These are phyloP conservation scores for Vitis labrusca DNA, from an alignment of 164 flowering plant genomes.

Conservation along the genomic window DNA sequence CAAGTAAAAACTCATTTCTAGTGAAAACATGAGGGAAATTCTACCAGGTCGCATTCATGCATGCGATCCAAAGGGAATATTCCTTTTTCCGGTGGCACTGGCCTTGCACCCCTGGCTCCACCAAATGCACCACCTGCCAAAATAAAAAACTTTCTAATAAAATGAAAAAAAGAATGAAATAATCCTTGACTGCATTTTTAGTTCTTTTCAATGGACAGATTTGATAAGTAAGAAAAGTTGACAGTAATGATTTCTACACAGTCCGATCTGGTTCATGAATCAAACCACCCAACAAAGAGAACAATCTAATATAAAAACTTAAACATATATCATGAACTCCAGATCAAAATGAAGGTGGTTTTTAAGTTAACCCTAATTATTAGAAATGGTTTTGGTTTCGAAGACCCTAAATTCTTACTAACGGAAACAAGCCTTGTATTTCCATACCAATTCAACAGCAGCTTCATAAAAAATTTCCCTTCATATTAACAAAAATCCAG, in stretches of 20 bases:
- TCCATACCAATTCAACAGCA: no score
- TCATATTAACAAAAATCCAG: neutral
- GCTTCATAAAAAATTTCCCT: neutral
- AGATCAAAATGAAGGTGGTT: neutral
- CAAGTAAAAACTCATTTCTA: neutral
- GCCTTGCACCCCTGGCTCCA: slow-evolving; percentile 81
- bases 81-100: slow-evolving; percentile 95
- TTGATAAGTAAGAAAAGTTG: neutral
- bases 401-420: no score
- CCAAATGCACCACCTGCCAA: slow-evolving; percentile 93
- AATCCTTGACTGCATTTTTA: neutral
- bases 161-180: neutral
- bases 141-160: neutral
- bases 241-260: neutral
- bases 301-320: neutral
- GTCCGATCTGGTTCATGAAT: neutral
- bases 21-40: neutral
- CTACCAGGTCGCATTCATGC: slow-evolving; percentile 88
- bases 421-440: no score
- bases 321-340: no score
- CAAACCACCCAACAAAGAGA: neutral
- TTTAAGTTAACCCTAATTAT: neutral
- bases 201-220: neutral
- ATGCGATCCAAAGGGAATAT: slow-evolving; percentile 88
- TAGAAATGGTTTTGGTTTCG: no score